phyloP scores from a whole-genome alignment of 2,329 filamentous ascomycete species.

The Aspergillus transmontanensis region DNA sequence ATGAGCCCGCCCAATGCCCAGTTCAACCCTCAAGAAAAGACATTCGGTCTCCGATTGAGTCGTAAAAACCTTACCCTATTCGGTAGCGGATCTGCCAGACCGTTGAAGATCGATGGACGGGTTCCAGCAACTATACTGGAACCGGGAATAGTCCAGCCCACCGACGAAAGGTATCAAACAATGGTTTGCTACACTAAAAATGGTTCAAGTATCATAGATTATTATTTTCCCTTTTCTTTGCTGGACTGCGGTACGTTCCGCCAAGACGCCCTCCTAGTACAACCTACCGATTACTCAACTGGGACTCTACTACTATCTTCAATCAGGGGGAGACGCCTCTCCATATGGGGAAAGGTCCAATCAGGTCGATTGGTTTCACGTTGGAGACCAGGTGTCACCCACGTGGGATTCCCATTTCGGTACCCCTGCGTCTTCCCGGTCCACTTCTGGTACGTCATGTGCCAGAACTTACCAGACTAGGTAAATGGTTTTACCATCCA shows the following conservation, averaged over 20 bases:
- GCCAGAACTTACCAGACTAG: not conserved
- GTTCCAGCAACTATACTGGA: not conserved
- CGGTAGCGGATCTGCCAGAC: not conserved
- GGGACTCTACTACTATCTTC: not conserved
- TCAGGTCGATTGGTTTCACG: not conserved
- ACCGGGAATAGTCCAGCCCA: not conserved
- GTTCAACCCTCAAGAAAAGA: too few species aligned
- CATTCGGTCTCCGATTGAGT: slow-evolving; percentile 4
- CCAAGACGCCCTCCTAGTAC: not conserved
- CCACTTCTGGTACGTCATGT: not conserved
- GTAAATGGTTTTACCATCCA: not conserved
- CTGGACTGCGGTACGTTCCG: not conserved
- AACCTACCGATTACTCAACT: not conserved
- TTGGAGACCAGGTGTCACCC: not conserved
- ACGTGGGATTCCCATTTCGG: slow-evolving; percentile 2
- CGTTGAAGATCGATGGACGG: slow-evolving; percentile 4
- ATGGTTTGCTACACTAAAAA: slow-evolving; percentile 1
- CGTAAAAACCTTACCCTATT: not conserved
- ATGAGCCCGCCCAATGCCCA: not conserved
- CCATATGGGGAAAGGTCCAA: not conserved
- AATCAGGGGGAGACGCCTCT: not conserved
- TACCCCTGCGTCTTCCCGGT: not conserved
- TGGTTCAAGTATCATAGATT: not conserved
- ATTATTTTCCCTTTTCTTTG: not conserved
- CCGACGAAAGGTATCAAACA: slow-evolving; percentile 1